phyloP scores from a whole-genome alignment of 345 rosid species.

The Erucastrum elatum region DNA sequence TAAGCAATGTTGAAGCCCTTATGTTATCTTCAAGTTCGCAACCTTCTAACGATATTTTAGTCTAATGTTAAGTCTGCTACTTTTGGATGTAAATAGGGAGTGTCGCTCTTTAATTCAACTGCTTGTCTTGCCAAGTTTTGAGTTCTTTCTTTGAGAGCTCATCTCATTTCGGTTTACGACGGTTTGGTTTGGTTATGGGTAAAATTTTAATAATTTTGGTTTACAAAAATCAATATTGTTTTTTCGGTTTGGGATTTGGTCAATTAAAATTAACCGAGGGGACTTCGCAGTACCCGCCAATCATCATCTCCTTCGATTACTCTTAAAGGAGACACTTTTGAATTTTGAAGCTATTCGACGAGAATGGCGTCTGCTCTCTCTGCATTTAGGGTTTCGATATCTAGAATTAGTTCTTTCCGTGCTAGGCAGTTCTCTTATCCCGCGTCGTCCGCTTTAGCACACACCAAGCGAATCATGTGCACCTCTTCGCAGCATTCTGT shows the following conservation, averaged over 20 bases:
- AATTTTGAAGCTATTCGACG: background rate
- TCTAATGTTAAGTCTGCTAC: slow-evolving; percentile 12
- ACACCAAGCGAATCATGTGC: slow-evolving; percentile 18
- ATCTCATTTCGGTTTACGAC: background rate
- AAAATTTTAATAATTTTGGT: too few species aligned
- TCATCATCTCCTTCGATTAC: background rate
- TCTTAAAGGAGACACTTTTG: background rate
- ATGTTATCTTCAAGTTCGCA: background rate
- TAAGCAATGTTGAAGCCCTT: background rate
- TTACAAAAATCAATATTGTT: too few species aligned
- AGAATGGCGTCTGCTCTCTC: slow-evolving; percentile 38
- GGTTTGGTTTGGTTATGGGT: too few species aligned
- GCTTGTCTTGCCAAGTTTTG: background rate
- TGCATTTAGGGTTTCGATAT: slow-evolving; percentile 34
- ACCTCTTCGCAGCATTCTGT: slow-evolving; percentile 27
- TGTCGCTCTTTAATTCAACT: background rate
- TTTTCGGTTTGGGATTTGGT: too few species aligned
- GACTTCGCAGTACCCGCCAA: background rate
- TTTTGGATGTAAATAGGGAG: slow-evolving; percentile 19
- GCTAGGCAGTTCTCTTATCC: slow-evolving; percentile 23
- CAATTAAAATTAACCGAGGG: too few species aligned
- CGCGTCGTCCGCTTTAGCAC: slow-evolving; percentile 24
- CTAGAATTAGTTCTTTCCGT: slow-evolving; percentile 29
- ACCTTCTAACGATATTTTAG: background rate
- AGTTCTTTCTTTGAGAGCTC: background rate